phyloP scores from a whole-genome alignment of 2,329 filamentous ascomycete genomes.

The Penicillium oxalicum region DNA sequence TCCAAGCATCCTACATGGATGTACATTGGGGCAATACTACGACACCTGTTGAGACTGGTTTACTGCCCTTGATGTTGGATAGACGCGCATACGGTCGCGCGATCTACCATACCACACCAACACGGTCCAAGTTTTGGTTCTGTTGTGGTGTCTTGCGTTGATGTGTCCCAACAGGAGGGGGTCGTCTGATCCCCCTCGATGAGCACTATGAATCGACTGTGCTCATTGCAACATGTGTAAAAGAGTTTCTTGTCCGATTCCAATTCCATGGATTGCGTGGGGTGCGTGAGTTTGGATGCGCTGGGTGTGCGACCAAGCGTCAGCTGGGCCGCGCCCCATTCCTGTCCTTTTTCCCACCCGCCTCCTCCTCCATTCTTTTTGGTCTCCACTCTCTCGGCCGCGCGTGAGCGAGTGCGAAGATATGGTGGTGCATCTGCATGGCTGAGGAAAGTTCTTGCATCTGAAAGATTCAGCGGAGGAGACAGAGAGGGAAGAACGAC shows the following conservation, averaged over 20 bases:
- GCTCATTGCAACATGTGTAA: background rate
- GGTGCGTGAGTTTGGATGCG: constrained; percentile 1
- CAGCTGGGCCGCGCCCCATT: constrained; percentile 4
- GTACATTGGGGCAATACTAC: too few species aligned
- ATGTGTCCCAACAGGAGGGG: too few species aligned
- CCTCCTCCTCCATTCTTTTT: background rate
- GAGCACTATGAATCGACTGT: background rate
- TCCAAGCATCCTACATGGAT: background rate
- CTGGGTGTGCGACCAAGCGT: constrained; percentile 1
- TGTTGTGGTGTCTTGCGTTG: too few species aligned
- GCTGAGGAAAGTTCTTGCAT: too few species aligned
- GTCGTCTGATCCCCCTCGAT: too few species aligned
- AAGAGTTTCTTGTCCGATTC: constrained; percentile 3
- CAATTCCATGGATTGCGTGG: constrained; percentile 3
- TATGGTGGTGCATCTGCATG: background rate
- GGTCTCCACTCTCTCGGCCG: too few species aligned
- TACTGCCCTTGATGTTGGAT: too few species aligned
- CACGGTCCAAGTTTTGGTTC: too few species aligned
- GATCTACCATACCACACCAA: background rate
- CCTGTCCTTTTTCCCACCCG: background rate
- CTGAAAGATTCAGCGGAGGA: too few species aligned
- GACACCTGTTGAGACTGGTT: too few species aligned
- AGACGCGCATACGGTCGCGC: background rate
- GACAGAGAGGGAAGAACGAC: too few species aligned
- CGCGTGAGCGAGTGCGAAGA: too few species aligned